Evolutionary conservation across 1,284 basidiomycete genomes (phyloP), one percentile per base, ranked within the genome.

Genomic region (Sphagnurus paluster): DNA sequence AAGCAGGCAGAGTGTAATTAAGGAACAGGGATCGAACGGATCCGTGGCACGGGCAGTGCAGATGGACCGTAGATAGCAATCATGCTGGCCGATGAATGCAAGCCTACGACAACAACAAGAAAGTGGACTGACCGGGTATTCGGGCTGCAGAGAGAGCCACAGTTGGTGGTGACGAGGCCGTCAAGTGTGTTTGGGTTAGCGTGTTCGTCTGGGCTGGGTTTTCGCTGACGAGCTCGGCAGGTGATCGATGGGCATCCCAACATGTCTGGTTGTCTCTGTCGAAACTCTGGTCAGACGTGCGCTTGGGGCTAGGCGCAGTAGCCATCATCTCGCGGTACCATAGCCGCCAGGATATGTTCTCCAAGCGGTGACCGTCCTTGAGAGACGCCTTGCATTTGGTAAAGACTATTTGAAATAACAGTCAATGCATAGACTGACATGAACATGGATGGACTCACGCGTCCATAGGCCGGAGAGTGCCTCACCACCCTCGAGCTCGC

Each of bases 321-420:
- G 41, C 33, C 13, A 50, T 44, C 54, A 83, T 71, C 56, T 89
- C 81, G 52, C 82, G 79, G 61, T 87, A 80, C 90, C 89, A 92
- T 10, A 93, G 69, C 41, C 90, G 72, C 91, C 90, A 93, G 5
- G 86, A 84, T 46, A 93, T 82, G 61, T 93, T 93, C 67, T 93
- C 90, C 21, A 92, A 75, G 24, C 91, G 72, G 19, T 73, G 75
- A 10, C 91, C 91, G 53, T 91, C 84, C 58, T 86, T 78, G 7
- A 93, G 68, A 3, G 82, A 83, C 55, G 81, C 78, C 63, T 88
- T 90, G 70, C 87, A 91, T 62, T 90, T 89, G 47, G 87, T 84
- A 60, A 93, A 92, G 9, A 93, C 90, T 93, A 53, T 20, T 14
- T 45, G 51, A 46, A 40, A 36, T 29, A 24, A 21, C 37, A 6